A percentile compares a stretch with the other conserved stretches of the same genome.
phyloP scores from a whole-genome alignment of 2,329 filamentous ascomycete species.

The Nigrospora osmanthi region DNA sequence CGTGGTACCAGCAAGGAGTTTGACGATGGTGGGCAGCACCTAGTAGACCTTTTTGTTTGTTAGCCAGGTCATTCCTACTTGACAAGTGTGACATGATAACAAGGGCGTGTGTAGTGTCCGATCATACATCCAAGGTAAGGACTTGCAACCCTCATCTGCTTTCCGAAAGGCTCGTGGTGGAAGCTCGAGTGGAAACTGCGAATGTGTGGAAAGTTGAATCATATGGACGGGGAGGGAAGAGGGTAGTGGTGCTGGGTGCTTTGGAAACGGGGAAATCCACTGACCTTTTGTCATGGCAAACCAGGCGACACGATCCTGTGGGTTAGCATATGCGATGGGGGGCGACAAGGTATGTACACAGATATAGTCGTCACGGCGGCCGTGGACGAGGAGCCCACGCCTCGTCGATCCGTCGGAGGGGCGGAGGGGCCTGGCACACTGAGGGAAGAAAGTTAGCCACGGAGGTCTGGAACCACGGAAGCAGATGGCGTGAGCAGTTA shows the following conservation, averaged over 20 bases:
- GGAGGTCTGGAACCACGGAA: neutral
- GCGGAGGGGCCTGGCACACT: no score
- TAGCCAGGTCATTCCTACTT: slow-evolving; percentile 2
- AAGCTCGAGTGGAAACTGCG: slow-evolving; percentile 84
- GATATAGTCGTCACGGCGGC: no score
- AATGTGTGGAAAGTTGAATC: slow-evolving; percentile 74
- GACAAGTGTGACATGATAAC: neutral
- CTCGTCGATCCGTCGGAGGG: no score
- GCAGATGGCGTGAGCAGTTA: neutral
- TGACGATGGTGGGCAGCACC: no score
- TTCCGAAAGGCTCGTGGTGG: slow-evolving; percentile 52
- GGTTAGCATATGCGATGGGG: no score
- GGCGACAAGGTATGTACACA: no score
- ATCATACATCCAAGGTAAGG: slow-evolving; percentile 75
- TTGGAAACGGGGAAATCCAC: neutral
- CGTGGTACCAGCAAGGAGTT: no score
- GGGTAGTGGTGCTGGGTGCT: neutral
- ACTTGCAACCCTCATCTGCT: slow-evolving; percentile 56
- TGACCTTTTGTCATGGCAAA: no score
- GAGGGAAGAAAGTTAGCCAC: no score
- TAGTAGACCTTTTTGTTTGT: slow-evolving; percentile 3
- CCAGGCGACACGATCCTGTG: no score
- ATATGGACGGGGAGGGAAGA: slow-evolving; percentile 29
- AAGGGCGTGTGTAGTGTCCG: slow-evolving; percentile 9
- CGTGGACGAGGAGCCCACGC: no score